Conservation (phyloP, 345 rosid genomes). For the Acer saccharum region DNA sequence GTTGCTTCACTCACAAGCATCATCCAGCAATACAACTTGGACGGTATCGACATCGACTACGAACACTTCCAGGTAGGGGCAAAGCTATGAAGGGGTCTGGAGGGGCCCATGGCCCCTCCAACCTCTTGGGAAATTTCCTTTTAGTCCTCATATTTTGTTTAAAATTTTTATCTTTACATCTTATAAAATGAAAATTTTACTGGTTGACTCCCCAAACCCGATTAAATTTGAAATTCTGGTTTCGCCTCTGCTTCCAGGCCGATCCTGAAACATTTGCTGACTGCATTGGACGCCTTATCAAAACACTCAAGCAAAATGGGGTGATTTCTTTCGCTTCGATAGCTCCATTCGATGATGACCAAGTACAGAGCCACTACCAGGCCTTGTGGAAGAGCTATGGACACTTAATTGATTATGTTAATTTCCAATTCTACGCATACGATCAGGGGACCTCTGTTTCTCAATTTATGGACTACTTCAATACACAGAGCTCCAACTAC, state of each 20-base stretch:
- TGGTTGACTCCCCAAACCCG: too few species aligned
- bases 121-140: too few species aligned
- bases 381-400: constrained; percentile 51
- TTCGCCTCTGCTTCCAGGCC: constrained; percentile 20
- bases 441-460: constrained; percentile 30
- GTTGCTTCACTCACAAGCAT: constrained; percentile 40
- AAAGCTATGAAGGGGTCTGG: too few species aligned
- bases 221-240: too few species aligned
- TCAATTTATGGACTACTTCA: constrained; percentile 35
- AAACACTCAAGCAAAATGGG: constrained; percentile 32
- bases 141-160: too few species aligned
- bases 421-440: constrained; percentile 52
- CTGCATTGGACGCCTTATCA: constrained; percentile 43
- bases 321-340: constrained; percentile 42
- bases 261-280: constrained; percentile 35
- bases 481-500: constrained; percentile 33
- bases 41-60: constrained; percentile 43
- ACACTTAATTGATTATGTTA: constrained; percentile 38
- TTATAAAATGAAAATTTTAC: too few species aligned
- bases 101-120: too few species aligned
- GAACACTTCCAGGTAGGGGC: constrained; percentile 34
- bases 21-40: constrained; percentile 35
- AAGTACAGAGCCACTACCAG: constrained; percentile 42
- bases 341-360: constrained; percentile 43
- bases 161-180: too few species aligned